phyloP scores from a whole-genome alignment of 129 eudicot species.

The Rutidosis leptorrhynchoides region DNA sequence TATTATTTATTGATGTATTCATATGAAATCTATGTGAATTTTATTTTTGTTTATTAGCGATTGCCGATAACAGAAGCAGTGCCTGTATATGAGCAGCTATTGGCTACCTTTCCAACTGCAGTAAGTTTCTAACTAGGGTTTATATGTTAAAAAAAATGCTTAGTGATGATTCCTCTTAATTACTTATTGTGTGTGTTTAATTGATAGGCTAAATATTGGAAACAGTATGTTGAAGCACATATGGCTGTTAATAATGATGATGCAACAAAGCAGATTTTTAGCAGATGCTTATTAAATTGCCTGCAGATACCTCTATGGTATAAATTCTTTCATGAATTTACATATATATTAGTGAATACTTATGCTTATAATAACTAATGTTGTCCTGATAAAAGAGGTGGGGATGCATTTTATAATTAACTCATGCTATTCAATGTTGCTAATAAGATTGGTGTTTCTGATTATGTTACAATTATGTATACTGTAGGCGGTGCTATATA shows the following conservation, averaged over 20 bases:
- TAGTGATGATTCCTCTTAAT: not conserved
- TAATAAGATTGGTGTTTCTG: constrained; percentile 4
- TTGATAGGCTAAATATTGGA: constrained; percentile 90
- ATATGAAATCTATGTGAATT: not conserved
- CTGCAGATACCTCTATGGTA: constrained; percentile 92
- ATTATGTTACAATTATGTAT: constrained; percentile 12
- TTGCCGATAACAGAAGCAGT: constrained; percentile 74
- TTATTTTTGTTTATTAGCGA: constrained; percentile 39
- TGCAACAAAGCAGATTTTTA: constrained; percentile 80
- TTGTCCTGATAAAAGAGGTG: not conserved
- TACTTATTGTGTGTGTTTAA: constrained; percentile 4
- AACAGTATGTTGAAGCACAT: constrained; percentile 96
- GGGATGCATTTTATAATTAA: not conserved
- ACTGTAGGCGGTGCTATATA: constrained; percentile 90
- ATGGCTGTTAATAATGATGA: constrained; percentile 90
- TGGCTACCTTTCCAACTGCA: constrained; percentile 79
- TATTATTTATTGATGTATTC: not conserved
- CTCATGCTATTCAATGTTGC: constrained; percentile 11
- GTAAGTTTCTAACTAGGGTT: constrained; percentile 40
- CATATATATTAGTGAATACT: not conserved
- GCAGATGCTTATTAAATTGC: constrained; percentile 92
- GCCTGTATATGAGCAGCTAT: constrained; percentile 81
- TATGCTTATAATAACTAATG: not conserved
- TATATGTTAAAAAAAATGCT: not conserved
- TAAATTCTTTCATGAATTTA: not conserved